phyloP scores from a whole-genome alignment of 352 stramenopile genomes.

The Phytopythium sindhum region DNA sequence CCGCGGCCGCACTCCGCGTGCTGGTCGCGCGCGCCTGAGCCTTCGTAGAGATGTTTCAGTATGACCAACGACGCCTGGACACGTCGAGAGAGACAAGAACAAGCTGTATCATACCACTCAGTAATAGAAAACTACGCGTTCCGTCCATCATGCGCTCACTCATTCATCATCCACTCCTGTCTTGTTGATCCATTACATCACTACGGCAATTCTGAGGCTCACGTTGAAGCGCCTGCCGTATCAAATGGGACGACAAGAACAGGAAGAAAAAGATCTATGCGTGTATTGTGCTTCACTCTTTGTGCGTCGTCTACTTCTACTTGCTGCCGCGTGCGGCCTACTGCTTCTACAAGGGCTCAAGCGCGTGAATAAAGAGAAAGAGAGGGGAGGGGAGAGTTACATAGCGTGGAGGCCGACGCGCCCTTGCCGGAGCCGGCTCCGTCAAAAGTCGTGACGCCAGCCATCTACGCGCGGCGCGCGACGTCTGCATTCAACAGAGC shows the following conservation, averaged over 20 bases:
- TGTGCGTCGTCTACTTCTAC: conserved; percentile 5
- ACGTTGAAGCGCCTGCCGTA: not conserved
- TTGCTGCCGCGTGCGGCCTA: no score
- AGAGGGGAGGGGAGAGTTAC: conserved; percentile 2
- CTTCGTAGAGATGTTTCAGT: conserved; percentile 7
- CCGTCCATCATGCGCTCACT: not conserved
- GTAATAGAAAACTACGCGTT: not conserved
- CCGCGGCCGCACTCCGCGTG: conserved; percentile 50
- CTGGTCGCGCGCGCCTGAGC: conserved; percentile 27
- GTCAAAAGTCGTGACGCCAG: not conserved
- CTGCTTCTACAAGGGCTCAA: conserved; percentile 19
- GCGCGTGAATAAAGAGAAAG: conserved; percentile 19
- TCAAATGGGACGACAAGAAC: no score
- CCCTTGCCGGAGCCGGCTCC: not conserved
- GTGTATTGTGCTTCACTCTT: not conserved
- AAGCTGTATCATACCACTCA: conserved; percentile 7
- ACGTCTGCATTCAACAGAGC: conserved; percentile 6
- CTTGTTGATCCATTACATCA: no score
- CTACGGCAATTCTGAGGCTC: no score
- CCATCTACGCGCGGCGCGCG: conserved; percentile 5
- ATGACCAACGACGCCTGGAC: conserved; percentile 1
- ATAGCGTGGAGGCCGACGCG: not conserved
- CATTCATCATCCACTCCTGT: no score
- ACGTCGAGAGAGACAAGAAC: conserved; percentile 3
- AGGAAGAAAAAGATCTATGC: conserved; percentile 1